phyloP scores from a whole-genome alignment of 345 rosid species.

The Eucalyptus curtisii region DNA sequence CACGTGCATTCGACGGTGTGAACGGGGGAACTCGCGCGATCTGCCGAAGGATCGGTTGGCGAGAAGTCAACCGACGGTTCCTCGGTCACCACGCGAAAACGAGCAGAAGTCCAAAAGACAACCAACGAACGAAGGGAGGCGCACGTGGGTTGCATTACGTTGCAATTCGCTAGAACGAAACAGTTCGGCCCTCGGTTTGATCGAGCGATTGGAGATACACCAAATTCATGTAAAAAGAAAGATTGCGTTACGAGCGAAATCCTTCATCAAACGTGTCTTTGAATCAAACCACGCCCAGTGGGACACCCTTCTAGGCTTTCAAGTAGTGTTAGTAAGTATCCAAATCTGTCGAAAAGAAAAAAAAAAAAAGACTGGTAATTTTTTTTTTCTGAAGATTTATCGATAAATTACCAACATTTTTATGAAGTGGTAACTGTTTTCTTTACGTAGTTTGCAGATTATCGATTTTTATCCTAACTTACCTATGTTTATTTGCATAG shows the following conservation, averaged over 20 bases:
- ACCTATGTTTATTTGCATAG: not conserved
- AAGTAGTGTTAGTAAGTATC: not conserved
- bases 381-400: not conserved
- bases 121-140: not conserved
- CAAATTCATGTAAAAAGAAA: not conserved
- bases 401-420: not conserved
- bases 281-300: too few species aligned
- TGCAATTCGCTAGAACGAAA: not conserved
- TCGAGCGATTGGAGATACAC: not conserved
- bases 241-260: not conserved
- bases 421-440: not conserved
- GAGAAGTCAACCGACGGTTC: not conserved
- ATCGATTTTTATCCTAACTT: not conserved
- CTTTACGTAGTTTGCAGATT: not conserved
- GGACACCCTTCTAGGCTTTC: too few species aligned
- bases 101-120: not conserved
- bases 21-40: not conserved
- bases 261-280: too few species aligned
- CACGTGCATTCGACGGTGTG: not conserved
- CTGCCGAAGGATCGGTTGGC: not conserved
- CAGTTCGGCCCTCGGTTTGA: not conserved
- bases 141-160: not conserved
- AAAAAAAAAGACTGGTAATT: too few species aligned
- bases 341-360: too few species aligned
- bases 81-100: not conserved